phyloP scores from a whole-genome alignment of 2,329 filamentous ascomycete species.

The Teratosphaeria pseudoeucalypti region DNA sequence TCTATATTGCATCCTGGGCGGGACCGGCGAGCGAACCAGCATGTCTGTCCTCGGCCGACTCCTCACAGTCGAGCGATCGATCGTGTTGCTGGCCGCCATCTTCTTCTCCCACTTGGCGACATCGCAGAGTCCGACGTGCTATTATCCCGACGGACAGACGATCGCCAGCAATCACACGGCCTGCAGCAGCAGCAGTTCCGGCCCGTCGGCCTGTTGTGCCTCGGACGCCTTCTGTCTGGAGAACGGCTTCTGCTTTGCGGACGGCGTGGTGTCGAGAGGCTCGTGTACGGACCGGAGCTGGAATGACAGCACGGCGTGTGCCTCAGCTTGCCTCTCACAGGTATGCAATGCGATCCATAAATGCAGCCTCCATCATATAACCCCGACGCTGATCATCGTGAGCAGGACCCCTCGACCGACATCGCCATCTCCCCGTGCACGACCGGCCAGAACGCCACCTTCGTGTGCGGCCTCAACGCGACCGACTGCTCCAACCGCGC shows the following conservation, averaged over 20 bases:
- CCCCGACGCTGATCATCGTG: background rate
- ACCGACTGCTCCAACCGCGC: slow-evolving; percentile 13
- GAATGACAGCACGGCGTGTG: slow-evolving; percentile 17
- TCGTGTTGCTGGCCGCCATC: background rate
- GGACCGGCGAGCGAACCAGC: background rate
- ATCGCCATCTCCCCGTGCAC: slow-evolving; percentile 20
- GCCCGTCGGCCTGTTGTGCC: slow-evolving; percentile 19
- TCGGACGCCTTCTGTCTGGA: slow-evolving; percentile 22
- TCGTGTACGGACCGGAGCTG: slow-evolving; percentile 26
- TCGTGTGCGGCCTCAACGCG: slow-evolving; percentile 21
- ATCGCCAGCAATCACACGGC: slow-evolving; percentile 18
- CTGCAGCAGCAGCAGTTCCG: slow-evolving; percentile 3
- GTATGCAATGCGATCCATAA: background rate
- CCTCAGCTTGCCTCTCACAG: slow-evolving; percentile 21
- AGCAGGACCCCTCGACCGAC: slow-evolving; percentile 4
- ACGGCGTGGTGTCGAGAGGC: slow-evolving; percentile 19
- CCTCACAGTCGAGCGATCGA: background rate
- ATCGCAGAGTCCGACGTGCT: slow-evolving; percentile 11
- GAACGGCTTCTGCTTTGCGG: slow-evolving; percentile 23
- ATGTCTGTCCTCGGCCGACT: background rate
- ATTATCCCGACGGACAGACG: slow-evolving; percentile 19
- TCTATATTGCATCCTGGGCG: background rate
- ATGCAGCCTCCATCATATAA: slow-evolving; percentile 10
- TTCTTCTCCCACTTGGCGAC: background rate
- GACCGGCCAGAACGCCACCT: slow-evolving; percentile 11